These are phyloP conservation scores for Yueomyces sp. DNA, from an alignment of 805 yeast species.

Conservation along the genomic window DNA sequence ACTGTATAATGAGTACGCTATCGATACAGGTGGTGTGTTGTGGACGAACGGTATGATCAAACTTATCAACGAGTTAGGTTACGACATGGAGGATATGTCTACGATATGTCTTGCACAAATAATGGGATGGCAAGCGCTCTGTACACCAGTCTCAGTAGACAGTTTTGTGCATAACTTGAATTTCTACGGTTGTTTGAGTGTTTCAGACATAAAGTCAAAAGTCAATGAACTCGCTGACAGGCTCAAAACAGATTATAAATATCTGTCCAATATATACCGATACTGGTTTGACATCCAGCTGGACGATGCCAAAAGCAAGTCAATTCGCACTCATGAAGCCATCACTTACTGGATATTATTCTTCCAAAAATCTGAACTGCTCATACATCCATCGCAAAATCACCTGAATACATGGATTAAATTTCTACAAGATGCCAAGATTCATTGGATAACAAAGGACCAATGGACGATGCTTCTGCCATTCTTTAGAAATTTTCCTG, in stretches of 20 bases:
- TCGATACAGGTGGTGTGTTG: conserved; percentile 27
- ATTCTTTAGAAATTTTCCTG: conserved; percentile 39
- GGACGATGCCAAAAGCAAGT: conserved; percentile 41
- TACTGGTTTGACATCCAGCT: conserved; percentile 57
- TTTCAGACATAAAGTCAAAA: conserved; percentile 34
- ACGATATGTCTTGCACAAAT: conserved; percentile 61
- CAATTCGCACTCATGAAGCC: conserved; percentile 46
- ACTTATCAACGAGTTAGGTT: conserved; percentile 52
- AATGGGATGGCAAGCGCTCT: conserved; percentile 29
- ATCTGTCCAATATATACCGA: conserved; percentile 47
- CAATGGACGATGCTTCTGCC: conserved; percentile 76
- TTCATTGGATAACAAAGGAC: conserved; percentile 49
- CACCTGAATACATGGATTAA: conserved; percentile 43
- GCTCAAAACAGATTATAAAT: conserved; percentile 25
- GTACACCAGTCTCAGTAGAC: conserved; percentile 10
- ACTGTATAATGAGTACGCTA: neutral
- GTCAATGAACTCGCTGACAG: conserved; percentile 23
- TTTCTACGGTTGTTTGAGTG: conserved; percentile 19
- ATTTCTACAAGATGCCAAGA: conserved; percentile 33
- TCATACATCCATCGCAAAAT: conserved; percentile 13
- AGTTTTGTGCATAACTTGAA: conserved; percentile 15
- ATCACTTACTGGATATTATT: conserved; percentile 67
- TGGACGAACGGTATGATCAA: conserved; percentile 68
- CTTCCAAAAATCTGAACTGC: conserved; percentile 20
- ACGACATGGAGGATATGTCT: conserved; percentile 61